Percentiles rank a stretch among this genome's conserved stretches.
Conservation (phyloP, 192 early-diverging fungal genomes). For the Rhizoclosmatium globosum region DNA sequence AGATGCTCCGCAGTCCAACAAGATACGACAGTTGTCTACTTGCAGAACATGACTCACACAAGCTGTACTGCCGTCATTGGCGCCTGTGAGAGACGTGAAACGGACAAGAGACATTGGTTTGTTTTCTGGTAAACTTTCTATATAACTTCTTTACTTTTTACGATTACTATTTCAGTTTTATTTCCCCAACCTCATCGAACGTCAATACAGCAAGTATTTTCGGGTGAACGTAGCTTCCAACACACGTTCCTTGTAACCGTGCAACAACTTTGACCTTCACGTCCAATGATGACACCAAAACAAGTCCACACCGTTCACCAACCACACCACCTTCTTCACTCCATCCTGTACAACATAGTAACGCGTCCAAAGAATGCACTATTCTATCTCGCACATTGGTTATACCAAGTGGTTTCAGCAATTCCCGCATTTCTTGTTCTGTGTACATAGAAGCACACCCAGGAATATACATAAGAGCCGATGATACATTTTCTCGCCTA, state of each 20-base stretch:
- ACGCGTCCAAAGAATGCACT: slow-evolving; percentile 18
- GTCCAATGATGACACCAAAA: neutral
- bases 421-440: neutral
- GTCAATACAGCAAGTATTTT: no score
- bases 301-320: neutral
- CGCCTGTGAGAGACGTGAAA: slow-evolving; percentile 89
- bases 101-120: slow-evolving; percentile 60
- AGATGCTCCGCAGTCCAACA: slow-evolving; percentile 95
- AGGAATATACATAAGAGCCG: neutral
- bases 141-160: no score
- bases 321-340: neutral
- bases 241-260: no score
- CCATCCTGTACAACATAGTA: slow-evolving; percentile 15
- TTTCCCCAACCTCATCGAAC: no score
- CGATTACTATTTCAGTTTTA: no score
- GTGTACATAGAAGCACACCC: neutral
- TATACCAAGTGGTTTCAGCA: neutral
- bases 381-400: neutral
- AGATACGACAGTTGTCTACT: slow-evolving; percentile 88
- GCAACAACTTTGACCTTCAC: no score
- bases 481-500: neutral
- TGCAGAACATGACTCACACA: slow-evolving; percentile 92
- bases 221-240: no score
- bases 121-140: no score
- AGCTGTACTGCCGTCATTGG: slow-evolving; percentile 68